Conservation (phyloP, 768 basidiomycete species). For the Psilocybe subaeruginosa region DNA sequence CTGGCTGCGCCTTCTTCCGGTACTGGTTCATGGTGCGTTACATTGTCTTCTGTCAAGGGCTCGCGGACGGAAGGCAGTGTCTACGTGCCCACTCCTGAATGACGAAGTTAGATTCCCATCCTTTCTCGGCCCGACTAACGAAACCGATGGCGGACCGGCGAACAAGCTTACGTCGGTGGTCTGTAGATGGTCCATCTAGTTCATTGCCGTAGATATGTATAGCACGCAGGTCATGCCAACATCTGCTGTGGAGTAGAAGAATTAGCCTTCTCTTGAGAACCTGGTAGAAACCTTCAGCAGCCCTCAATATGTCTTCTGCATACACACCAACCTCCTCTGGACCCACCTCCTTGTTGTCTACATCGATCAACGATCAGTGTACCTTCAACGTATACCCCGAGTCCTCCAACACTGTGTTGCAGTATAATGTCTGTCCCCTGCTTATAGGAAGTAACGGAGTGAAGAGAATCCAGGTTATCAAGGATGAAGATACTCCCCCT, state of each 20-base stretch:
- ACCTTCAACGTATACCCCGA: background rate
- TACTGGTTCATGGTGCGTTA: background rate
- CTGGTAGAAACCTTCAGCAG: background rate
- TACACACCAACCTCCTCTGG: background rate
- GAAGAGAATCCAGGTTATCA: slow-evolving; percentile 15
- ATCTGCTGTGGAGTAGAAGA: background rate
- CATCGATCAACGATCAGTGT: background rate
- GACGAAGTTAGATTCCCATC: background rate
- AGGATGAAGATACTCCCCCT: slow-evolving; percentile 31
- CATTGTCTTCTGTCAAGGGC: background rate
- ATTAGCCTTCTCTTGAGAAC: background rate
- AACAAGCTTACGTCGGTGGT: no score
- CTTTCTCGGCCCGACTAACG: background rate
- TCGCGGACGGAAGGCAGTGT: background rate
- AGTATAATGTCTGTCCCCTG: background rate
- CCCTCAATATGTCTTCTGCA: background rate
- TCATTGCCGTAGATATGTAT: no score
- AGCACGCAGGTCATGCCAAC: no score
- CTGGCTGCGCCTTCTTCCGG: background rate
- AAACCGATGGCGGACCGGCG: background rate
- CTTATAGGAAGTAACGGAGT: background rate
- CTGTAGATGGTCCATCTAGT: no score
- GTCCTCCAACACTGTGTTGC: background rate
- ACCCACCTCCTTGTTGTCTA: background rate
- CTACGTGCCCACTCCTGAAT: background rate